Evolutionary conservation across 306 rosid species (phyloP).

Genomic region (Quercus aquifolioides): DNA sequence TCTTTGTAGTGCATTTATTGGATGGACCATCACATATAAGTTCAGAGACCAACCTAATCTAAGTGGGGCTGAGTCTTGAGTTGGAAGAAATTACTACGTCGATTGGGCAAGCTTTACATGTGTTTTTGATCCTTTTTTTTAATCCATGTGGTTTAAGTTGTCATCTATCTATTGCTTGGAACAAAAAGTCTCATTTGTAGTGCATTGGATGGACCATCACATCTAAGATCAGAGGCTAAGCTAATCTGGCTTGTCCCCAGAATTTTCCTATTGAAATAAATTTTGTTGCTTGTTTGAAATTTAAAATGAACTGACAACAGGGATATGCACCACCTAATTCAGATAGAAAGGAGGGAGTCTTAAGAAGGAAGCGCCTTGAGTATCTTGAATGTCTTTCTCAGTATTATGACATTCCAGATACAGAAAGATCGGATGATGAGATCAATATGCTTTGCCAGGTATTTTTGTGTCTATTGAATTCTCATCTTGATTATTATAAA

Average conservation of each 20-base stretch:
- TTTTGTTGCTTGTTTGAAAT: conserved; percentile 45
- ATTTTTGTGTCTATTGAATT: conserved; percentile 14
- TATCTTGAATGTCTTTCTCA: conserved; percentile 55
- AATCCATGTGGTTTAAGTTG: not conserved
- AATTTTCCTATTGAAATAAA: conserved; percentile 12
- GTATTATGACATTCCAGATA: conserved; percentile 81
- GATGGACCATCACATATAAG: no score
- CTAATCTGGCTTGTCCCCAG: conserved; percentile 10
- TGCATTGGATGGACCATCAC: not conserved
- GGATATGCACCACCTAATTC: conserved; percentile 99
- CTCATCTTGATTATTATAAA: conserved; percentile 12
- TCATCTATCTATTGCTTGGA: not conserved
- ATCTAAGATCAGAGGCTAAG: conserved; percentile 4
- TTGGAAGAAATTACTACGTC: no score
- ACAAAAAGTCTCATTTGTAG: not conserved
- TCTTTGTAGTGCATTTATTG: no score
- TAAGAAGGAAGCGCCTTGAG: conserved; percentile 89
- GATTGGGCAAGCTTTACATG: no score
- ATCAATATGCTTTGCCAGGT: conserved; percentile 98
- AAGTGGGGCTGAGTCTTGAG: no score
- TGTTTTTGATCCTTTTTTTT: not conserved
- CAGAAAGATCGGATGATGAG: conserved; percentile 90
- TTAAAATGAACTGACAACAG: conserved; percentile 86
- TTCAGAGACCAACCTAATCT: no score
- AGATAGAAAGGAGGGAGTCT: conserved; percentile 95